Evolutionary conservation across 2,329 filamentous ascomycete genomes (phyloP).

Genomic region (Allantophomopsis lycopodina): DNA sequence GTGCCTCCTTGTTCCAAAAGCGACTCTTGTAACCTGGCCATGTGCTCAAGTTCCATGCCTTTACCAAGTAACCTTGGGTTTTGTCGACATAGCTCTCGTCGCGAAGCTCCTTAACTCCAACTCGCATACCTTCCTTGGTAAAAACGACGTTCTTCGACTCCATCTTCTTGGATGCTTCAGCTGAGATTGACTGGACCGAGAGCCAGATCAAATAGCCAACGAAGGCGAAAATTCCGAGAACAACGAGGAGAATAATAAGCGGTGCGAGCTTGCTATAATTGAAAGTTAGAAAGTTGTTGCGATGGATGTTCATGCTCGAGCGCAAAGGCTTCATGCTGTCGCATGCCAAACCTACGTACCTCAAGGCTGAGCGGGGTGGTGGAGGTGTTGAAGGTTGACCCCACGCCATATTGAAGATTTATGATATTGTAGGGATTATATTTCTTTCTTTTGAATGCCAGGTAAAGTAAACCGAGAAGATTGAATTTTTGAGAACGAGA

Average conservation of each 20-base stretch:
- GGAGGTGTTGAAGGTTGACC: slow-evolving; percentile 12
- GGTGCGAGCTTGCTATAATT: slow-evolving; percentile 43
- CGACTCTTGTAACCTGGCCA: slow-evolving; percentile 19
- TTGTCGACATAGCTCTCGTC: slow-evolving; percentile 60
- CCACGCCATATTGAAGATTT: slow-evolving; percentile 16
- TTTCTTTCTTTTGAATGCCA: too few relatives aligned
- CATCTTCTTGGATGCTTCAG: slow-evolving; percentile 54
- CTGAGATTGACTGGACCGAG: slow-evolving; percentile 49
- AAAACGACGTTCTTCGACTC: slow-evolving; percentile 64
- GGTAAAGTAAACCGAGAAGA: too few relatives aligned
- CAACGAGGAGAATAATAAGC: slow-evolving; percentile 46
- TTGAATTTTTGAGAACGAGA: too few relatives aligned
- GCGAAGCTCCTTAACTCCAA: slow-evolving; percentile 55
- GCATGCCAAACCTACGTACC: slow-evolving; percentile 9
- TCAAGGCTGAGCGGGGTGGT: slow-evolving; percentile 17
- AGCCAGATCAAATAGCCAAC: slow-evolving; percentile 63
- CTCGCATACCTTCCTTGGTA: slow-evolving; percentile 60
- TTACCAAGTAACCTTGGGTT: slow-evolving; percentile 56
- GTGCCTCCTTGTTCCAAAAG: slow-evolving; percentile 20
- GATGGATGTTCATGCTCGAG: not conserved
- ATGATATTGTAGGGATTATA: too few relatives aligned
- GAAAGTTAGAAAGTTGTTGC: not conserved
- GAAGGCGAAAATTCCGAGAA: slow-evolving; percentile 44
- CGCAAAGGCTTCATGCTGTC: too few relatives aligned
- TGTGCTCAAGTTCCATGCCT: slow-evolving; percentile 46